Evolutionary conservation across 495 filamentous ascomycete genomes (phyloP), one percentile per base, ranked within the genome.

Genomic region (Niebla homalea): DNA sequence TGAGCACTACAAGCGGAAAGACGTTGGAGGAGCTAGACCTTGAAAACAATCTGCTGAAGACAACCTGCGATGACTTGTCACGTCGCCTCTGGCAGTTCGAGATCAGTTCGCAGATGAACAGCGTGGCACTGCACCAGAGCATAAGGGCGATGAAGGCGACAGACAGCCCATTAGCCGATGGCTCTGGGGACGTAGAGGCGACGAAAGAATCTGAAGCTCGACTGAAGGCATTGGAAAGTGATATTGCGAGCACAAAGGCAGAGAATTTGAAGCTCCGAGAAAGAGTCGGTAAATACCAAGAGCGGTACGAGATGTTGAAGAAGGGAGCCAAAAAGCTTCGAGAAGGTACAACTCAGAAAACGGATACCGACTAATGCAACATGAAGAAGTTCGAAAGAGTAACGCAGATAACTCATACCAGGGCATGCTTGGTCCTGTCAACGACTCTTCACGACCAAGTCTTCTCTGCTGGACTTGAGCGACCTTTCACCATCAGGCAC

Each of bases 221-320:
- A 20, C 50, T 75, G 49, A 40, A 62, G 50, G 59, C 76, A 63
- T 63, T 83, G n/a, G 79, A 82, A 62, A 72, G 76, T 46, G 51
- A 79, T 59, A 50, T 83, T 19, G 55, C 57, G 25, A 51, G 55
- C 20, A 50, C 69, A 52, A 65, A 72, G 29, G 71, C 72, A 53
- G 77, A 83, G 54, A 82, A 88, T 55, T 76, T 83, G 50, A 88
- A 84, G 60, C 64, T 86, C 40, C 73, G 77, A 39, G 70, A 67
- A 36, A 79, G 81, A 5, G 65, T 90, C 18, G 70, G 71, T 12
- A 73, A 78, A 50, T 94, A 93, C 61, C 63, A 84, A 23, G 81
- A 87, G 48, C 73, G 79, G 52, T 95, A 85, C 83, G 84, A 93
- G 64, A 81, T 82, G 64, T 68, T 95, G 58, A 90, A 92, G 62